These are phyloP conservation scores for Plasmodium knowlesi DNA, from an alignment of 169 alveolate species.

Conservation along the genomic window DNA sequence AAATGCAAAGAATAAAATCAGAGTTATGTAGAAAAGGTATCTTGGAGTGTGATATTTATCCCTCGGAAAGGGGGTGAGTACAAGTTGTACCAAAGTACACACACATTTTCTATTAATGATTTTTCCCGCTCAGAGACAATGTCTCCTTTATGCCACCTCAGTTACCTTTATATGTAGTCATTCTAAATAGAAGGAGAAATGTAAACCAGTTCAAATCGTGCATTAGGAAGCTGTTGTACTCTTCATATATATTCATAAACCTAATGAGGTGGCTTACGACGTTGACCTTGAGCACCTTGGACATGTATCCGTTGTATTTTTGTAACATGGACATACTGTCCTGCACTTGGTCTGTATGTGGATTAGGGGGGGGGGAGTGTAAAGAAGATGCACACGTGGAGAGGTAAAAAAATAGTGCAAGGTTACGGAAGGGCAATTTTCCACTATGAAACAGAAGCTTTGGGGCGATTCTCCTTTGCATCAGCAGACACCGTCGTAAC, in stretches of 20 bases:
- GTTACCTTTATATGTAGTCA: conserved; percentile 39
- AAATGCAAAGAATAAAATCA: not conserved
- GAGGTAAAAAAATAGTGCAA: not conserved
- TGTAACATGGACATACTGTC: conserved; percentile 20
- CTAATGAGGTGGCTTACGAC: not conserved
- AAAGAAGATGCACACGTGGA: not conserved
- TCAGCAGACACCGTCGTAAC: not conserved
- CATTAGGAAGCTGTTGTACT: conserved; percentile 40
- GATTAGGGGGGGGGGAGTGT: not conserved
- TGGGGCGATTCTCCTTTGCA: not conserved
- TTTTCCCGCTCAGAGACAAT: not conserved
- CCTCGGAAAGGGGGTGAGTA: not conserved
- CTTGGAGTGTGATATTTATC: not conserved
- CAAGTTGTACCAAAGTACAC: not conserved
- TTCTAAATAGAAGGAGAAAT: conserved; percentile 34
- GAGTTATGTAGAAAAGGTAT: not conserved
- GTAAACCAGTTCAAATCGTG: conserved; percentile 67
- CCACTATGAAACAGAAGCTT: not conserved
- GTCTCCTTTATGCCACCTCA: not conserved
- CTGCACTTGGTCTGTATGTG: conserved; percentile 10
- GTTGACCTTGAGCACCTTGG: conserved; percentile 19
- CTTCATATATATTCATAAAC: conserved; percentile 30
- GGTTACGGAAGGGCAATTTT: not conserved
- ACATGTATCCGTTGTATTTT: conserved; percentile 5
- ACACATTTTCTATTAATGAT: not conserved